Percentiles rank a stretch among this genome's conserved stretches.
Evolutionary conservation across 176 grass and related monocot genomes (phyloP).

Genomic region (Rhynchospora pubera): DNA sequence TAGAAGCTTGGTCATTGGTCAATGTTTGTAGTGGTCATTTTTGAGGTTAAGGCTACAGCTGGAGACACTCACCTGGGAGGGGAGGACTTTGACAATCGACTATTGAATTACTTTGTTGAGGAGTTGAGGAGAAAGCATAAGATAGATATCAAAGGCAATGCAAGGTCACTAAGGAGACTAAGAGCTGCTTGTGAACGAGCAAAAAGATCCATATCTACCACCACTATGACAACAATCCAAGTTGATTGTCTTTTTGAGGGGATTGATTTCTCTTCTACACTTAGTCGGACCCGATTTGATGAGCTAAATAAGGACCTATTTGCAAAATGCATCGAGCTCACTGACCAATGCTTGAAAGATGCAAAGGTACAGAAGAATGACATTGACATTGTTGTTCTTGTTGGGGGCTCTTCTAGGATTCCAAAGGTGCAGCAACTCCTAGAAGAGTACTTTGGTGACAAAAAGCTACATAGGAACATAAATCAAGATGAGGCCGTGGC

Average conservation of each 20-base stretch:
- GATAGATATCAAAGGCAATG: slow-evolving; percentile 6
- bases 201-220: neutral
- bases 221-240: neutral
- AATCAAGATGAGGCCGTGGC: slow-evolving; percentile 25
- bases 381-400: slow-evolving; percentile 4
- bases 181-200: slow-evolving; percentile 14
- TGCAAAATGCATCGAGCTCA: slow-evolving; percentile 8
- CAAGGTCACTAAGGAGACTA: slow-evolving; percentile 6
- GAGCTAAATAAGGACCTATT: neutral
- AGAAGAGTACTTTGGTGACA: slow-evolving; percentile 8
- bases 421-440: slow-evolving; percentile 15
- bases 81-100: too few relatives aligned
- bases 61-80: neutral
- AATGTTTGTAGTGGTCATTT: slow-evolving; percentile 7
- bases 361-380: neutral
- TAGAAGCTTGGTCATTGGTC: slow-evolving; percentile 8
- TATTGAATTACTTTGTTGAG: slow-evolving; percentile 12
- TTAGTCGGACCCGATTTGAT: slow-evolving; percentile 6
- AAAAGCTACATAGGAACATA: slow-evolving; percentile 5
- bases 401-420: slow-evolving; percentile 20
- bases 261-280: slow-evolving; percentile 11
- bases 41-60: slow-evolving; percentile 18
- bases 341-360: slow-evolving; percentile 7
- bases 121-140: slow-evolving; percentile 10
- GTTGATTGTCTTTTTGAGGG: neutral